phyloP scores from a whole-genome alignment of 2,329 filamentous ascomycete genomes.

The Lasiodiplodia theobromae region DNA sequence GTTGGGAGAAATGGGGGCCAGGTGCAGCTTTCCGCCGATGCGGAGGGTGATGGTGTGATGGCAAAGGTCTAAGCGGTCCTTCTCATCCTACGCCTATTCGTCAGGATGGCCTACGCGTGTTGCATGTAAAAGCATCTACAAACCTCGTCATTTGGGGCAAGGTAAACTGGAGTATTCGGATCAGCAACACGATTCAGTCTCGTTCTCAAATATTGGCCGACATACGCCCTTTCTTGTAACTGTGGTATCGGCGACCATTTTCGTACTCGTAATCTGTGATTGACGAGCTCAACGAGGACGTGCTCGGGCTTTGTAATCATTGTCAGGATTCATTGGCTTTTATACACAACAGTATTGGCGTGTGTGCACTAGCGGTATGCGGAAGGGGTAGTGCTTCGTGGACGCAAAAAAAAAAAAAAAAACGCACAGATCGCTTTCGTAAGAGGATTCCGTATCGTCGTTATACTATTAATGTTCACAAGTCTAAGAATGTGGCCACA shows the following conservation, averaged over 20 bases:
- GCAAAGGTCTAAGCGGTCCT: conserved; percentile 17
- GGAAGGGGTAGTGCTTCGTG: not conserved
- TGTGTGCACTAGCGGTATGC: not conserved
- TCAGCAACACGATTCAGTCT: not conserved
- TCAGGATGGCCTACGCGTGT: not conserved
- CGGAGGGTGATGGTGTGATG: conserved; percentile 10
- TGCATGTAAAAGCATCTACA: not conserved
- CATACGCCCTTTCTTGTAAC: conserved; percentile 40
- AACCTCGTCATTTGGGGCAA: conserved; percentile 32
- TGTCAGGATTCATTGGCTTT: not conserved
- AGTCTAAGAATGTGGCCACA: not conserved
- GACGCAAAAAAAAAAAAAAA: not conserved
- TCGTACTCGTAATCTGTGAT: conserved; percentile 27
- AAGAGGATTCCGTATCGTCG: not conserved
- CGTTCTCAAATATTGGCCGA: not conserved
- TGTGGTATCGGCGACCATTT: conserved; percentile 45
- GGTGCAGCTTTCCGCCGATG: conserved; percentile 29
- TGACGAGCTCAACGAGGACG: conserved; percentile 8
- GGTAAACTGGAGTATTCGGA: not conserved
- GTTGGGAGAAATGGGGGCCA: conserved; percentile 32
- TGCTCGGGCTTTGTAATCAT: conserved; percentile 4
- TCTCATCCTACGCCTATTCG: conserved; percentile 36
- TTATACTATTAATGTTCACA: not conserved
- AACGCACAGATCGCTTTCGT: not conserved
- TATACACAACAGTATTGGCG: not conserved